Percentiles rank a stretch among this genome's conserved stretches.
phyloP scores from a whole-genome alignment of 805 yeast genomes.

The Kluyveromyces lactis region DNA sequence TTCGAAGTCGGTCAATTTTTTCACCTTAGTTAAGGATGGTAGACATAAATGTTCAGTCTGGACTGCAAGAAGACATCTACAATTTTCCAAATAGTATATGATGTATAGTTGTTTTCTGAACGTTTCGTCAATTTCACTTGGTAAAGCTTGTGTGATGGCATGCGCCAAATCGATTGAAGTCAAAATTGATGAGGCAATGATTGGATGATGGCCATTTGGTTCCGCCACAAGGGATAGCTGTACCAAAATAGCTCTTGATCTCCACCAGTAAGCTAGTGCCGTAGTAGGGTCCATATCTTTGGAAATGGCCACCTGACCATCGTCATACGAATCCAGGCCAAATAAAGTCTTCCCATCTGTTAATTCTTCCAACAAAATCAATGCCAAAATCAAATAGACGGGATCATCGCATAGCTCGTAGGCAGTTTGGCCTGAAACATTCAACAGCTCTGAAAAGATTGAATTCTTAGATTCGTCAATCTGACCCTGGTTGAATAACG shows the following conservation, averaged over 20 bases:
- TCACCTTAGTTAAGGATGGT: constrained; percentile 47
- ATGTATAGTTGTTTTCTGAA: constrained; percentile 34
- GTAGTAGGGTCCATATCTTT: constrained; percentile 26
- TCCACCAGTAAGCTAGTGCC: constrained; percentile 66
- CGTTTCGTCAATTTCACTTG: constrained; percentile 23
- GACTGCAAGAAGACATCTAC: constrained; percentile 55
- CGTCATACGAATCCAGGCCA: constrained; percentile 11
- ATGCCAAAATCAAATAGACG: constrained; percentile 35
- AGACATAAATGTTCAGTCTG: constrained; percentile 55
- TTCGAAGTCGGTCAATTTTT: constrained; percentile 49
- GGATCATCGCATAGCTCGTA: constrained; percentile 53
- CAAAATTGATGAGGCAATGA: constrained; percentile 29
- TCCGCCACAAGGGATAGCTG: constrained; percentile 61
- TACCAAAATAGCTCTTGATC: constrained; percentile 56
- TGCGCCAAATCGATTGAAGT: constrained; percentile 22
- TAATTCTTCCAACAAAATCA: constrained; percentile 37
- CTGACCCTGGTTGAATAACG: constrained; percentile 14
- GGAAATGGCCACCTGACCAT: constrained; percentile 12
- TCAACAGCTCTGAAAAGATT: constrained; percentile 31
- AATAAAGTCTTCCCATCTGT: constrained; percentile 28
- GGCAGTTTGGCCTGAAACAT: constrained; percentile 61
- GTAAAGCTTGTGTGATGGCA: constrained; percentile 18
- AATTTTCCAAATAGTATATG: constrained; percentile 54
- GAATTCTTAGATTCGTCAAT: constrained; percentile 12
- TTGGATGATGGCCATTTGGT: constrained; percentile 40